phyloP scores from a whole-genome alignment of 2,329 filamentous ascomycete genomes.

The Clarireedia homoeocarpa region DNA sequence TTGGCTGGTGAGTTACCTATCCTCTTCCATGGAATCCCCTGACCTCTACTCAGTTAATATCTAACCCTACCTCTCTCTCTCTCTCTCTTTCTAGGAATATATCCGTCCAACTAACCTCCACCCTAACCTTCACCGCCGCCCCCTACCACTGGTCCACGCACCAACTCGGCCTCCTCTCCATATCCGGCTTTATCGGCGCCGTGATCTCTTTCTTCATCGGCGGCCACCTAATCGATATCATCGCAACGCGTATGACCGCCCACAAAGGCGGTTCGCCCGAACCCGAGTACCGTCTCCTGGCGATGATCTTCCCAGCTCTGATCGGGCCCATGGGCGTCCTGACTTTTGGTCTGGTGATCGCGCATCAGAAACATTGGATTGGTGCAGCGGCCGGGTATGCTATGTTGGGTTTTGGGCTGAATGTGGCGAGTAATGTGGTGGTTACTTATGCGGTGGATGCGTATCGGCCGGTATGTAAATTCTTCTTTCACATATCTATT shows the following conservation, averaged over 20 bases:
- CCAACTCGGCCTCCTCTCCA: slow-evolving; percentile 11
- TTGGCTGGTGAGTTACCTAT: slow-evolving; percentile 10
- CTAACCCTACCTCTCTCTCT: not conserved
- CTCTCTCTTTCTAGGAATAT: slow-evolving; percentile 9
- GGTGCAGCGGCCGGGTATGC: slow-evolving; percentile 21
- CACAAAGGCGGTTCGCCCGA: slow-evolving; percentile 4
- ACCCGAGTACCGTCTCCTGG: slow-evolving; percentile 23
- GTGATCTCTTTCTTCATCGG: slow-evolving; percentile 16
- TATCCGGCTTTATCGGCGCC: slow-evolving; percentile 12
- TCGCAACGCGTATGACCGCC: slow-evolving; percentile 15
- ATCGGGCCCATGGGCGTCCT: slow-evolving; percentile 26
- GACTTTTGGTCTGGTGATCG: slow-evolving; percentile 24
- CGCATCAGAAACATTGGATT: slow-evolving; percentile 11
- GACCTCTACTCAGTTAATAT: not conserved
- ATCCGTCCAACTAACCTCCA: slow-evolving; percentile 13
- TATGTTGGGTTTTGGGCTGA: slow-evolving; percentile 29
- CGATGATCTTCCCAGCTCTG: slow-evolving; percentile 23
- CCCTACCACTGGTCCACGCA: slow-evolving; percentile 11
- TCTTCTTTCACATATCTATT: not conserved
- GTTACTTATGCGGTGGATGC: slow-evolving; percentile 28
- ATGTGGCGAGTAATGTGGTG: slow-evolving; percentile 26
- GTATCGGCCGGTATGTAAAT: slow-evolving; percentile 10
- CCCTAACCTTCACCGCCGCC: slow-evolving; percentile 7
- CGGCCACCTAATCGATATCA: slow-evolving; percentile 26
- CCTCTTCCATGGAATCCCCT: not conserved